phyloP scores from a whole-genome alignment of 192 early-diverging fungal species.

The Gaertneriomyces sp. region DNA sequence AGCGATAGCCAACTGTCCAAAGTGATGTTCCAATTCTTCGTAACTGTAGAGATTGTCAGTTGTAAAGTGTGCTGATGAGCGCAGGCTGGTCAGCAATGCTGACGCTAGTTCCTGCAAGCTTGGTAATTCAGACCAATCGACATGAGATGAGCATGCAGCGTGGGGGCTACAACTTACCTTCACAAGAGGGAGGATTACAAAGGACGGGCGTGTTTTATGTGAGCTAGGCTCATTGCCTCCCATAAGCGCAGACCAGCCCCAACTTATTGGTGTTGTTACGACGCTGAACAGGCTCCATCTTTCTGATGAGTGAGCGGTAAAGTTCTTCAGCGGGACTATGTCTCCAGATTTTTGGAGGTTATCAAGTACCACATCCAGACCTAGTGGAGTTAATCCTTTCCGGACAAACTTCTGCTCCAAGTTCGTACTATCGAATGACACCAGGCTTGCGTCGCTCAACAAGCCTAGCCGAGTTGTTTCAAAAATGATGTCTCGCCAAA shows the following conservation, averaged over 20 bases:
- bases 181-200: constrained; percentile 11
- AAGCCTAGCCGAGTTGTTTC: constrained; percentile 4
- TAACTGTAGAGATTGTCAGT: constrained; percentile 12
- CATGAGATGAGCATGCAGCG: background rate
- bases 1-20: background rate
- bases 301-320: background rate
- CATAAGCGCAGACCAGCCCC: constrained; percentile 18
- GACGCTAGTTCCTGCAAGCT: constrained; percentile 4
- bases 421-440: constrained; percentile 5
- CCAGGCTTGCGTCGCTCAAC: background rate
- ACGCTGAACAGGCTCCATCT: constrained; percentile 19
- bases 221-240: constrained; percentile 10
- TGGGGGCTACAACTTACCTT: constrained; percentile 2
- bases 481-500: constrained; percentile 17
- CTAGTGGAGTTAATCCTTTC: constrained; percentile 6
- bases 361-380: constrained; percentile 27
- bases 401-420: constrained; percentile 19
- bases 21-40: constrained; percentile 6
- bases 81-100: constrained; percentile 4
- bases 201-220: background rate
- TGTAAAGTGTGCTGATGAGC: constrained; percentile 14
- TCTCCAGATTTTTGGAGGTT: background rate
- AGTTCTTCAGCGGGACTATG: constrained; percentile 14
- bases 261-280: constrained; percentile 14
- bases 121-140: background rate